Base-by-base conservation (phyloP, 108 stramenopile genomes). In the Seminavis robusta region DNA sequence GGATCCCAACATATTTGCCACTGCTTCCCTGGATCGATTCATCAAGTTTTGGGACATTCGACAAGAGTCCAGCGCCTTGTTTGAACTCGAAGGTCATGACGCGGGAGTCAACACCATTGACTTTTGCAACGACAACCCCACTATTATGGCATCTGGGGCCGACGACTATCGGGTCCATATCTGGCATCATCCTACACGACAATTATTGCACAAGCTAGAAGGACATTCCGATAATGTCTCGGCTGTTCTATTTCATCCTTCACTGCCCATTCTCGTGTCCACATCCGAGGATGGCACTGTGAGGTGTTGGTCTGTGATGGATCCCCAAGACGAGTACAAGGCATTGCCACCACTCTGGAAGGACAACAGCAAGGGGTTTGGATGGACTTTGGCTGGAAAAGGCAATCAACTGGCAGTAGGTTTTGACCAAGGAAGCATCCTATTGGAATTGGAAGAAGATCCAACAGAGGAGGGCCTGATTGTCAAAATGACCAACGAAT, bases 261-360 rank as follows among this genome's bases (percentile, higher is more conserved):
- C 86, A 40, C 74, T 94, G 13, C 94, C 94, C 34, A 57, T 95
- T 30, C 84, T 95, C 55, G 56, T 84, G 30, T 84, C 84, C 23
- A 90, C 80, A 17, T 73, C 79, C 20, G 94, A 94, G 67, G 94
- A 94, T 58, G 92, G 94, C 10, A 94, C 92, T 17, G 86, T 95
- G 8, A 63, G 92, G 34, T 59, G 94, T 16, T 95, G 92, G 90
- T 89, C 93, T 62, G n/a, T 56, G 69, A 47, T 81, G 86, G 29
- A 95, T 92, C 26, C 92, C 94, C 77, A 69, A 88, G 9, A 76
- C 86, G 2, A 90, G 92, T 63, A 84, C 88, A 15, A 92, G 90
- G 17, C 84, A 94, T 25, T 90, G n/a, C n/a, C n/a, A 44, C 20
- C 6, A 7, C 7, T 15, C 6, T 13, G 16, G n/a, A 19, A 44